These are phyloP conservation scores for Kockovaella imperatae DNA, from an alignment of 768 basidiomycete species.

Conservation along the genomic window DNA sequence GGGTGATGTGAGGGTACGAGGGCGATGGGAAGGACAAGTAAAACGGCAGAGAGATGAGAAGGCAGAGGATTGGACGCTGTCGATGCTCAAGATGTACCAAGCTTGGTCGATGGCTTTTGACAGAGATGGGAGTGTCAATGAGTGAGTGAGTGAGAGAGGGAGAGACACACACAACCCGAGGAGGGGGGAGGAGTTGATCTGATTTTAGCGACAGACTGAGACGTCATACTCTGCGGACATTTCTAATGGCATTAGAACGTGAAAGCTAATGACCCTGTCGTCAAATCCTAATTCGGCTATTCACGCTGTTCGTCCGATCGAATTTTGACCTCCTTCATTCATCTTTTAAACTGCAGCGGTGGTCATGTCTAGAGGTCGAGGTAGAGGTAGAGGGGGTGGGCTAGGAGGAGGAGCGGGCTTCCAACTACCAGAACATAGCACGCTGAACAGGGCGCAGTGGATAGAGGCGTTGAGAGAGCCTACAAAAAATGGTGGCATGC, in stretches of 20 bases:
- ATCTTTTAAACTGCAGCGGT: too few species aligned
- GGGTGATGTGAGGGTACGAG: not conserved
- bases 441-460: constrained; percentile 2
- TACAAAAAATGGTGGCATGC: constrained; percentile 17
- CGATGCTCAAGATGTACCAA: constrained; percentile 38
- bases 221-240: too few species aligned
- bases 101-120: constrained; percentile 5
- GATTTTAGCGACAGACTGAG: too few species aligned
- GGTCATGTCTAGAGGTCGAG: constrained; percentile 28
- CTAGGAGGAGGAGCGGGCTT: constrained; percentile 11
- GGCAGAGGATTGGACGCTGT: constrained; percentile 54
- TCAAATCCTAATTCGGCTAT: too few species aligned
- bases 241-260: too few species aligned
- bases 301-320: too few species aligned
- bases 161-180: too few species aligned
- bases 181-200: too few species aligned
- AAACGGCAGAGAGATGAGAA: not conserved
- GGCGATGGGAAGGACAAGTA: too few species aligned
- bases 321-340: too few species aligned
- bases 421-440: constrained; percentile 4
- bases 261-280: too few species aligned
- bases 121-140: constrained; percentile 52
- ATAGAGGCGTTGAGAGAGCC: constrained; percentile 9
- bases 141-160: too few species aligned
- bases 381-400: constrained; percentile 24